These are phyloP conservation scores for Botryotinia calthae DNA, from an alignment of 2,329 filamentous ascomycete genomes.

Conservation along the genomic window DNA sequence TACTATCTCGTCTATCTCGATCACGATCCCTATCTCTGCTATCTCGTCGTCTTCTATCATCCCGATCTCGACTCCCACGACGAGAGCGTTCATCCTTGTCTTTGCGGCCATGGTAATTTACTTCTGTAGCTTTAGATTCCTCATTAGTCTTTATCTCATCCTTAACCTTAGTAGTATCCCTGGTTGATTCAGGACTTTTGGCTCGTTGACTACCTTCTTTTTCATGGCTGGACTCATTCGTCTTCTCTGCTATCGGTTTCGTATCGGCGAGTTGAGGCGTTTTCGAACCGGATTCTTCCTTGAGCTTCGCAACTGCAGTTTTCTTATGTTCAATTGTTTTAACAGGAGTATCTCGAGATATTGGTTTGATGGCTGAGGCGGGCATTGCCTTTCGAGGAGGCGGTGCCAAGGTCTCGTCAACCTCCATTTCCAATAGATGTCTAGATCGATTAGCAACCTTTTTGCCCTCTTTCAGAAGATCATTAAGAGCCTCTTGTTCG, in stretches of 20 bases:
- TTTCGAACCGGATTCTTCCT: constrained; percentile 31
- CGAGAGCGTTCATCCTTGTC: constrained; percentile 24
- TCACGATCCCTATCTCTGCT: constrained; percentile 23
- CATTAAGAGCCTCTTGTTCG: constrained; percentile 39
- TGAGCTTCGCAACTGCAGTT: constrained; percentile 20
- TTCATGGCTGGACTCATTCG: constrained; percentile 21
- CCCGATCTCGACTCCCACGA: constrained; percentile 16
- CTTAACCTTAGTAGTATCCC: not conserved
- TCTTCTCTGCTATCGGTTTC: constrained; percentile 21
- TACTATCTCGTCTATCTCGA: constrained; percentile 34
- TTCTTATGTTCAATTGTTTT: constrained; percentile 36
- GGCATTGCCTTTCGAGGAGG: constrained; percentile 38
- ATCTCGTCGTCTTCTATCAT: constrained; percentile 24
- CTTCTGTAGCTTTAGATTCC: constrained; percentile 2
- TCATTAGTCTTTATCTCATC: constrained; percentile 13
- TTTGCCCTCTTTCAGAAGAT: constrained; percentile 39
- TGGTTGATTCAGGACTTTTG: constrained; percentile 11
- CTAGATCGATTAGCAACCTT: constrained; percentile 34
- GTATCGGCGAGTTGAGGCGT: constrained; percentile 22
- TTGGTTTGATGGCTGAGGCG: constrained; percentile 39
- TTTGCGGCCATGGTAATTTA: constrained; percentile 6
- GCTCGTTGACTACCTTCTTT: constrained; percentile 21
- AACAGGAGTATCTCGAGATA: constrained; percentile 33
- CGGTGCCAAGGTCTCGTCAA: constrained; percentile 38
- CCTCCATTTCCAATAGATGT: constrained; percentile 38